These are phyloP conservation scores for Macrolepiota fuliginosa DNA, from an alignment of 768 basidiomycete species.

Conservation along the genomic window DNA sequence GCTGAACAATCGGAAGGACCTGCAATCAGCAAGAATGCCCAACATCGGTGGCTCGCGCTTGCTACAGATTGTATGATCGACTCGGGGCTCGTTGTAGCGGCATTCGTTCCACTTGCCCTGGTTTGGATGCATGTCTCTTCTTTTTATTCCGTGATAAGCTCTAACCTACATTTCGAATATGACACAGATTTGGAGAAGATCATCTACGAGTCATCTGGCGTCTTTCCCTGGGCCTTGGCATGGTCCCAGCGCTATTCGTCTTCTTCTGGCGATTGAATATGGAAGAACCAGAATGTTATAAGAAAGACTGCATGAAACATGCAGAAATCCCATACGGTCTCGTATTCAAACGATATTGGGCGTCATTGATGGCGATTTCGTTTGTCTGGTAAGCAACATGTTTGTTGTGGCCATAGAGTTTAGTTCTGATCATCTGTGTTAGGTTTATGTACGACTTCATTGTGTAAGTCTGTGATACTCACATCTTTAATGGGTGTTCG, in stretches of 20 bases:
- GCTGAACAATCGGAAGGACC: constrained; percentile 89
- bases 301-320: constrained; percentile 76
- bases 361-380: constrained; percentile 69
- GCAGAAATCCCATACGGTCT: constrained; percentile 74
- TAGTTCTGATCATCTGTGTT: not conserved
- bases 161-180: constrained; percentile 10
- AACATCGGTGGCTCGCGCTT: constrained; percentile 83
- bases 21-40: constrained; percentile 73
- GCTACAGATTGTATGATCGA: constrained; percentile 94
- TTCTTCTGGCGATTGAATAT: constrained; percentile 85
- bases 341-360: constrained; percentile 78
- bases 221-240: constrained; percentile 78
- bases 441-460: constrained; percentile 84
- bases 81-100: constrained; percentile 72
- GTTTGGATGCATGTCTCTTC: constrained; percentile 73
- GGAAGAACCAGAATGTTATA: constrained; percentile 74
- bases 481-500: not conserved
- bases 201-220: constrained; percentile 90
- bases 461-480: constrained; percentile 39
- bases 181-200: constrained; percentile 62
- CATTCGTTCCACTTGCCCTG: constrained; percentile 82
- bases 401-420: not conserved
- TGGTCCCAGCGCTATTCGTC: constrained; percentile 77
- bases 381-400: constrained; percentile 57
- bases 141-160: not conserved